Base-by-base conservation (phyloP, 345 rosid genomes). In the Boechera stricta region DNA sequence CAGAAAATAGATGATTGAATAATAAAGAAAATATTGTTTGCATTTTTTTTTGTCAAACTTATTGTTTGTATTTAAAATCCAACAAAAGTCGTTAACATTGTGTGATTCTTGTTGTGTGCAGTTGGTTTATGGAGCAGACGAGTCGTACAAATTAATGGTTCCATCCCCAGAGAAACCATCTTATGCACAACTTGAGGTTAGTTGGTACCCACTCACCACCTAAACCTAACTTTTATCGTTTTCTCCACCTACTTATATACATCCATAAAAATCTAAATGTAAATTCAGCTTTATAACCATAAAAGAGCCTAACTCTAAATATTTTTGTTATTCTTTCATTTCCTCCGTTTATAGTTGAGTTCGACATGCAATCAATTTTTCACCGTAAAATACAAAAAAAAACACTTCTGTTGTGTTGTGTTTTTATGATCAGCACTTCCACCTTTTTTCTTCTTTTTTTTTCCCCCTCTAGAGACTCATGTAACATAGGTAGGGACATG, bases 111-210 rank as follows among this genome's bases (percentile, higher is more conserved):
- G 24, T 21, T 62, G 24, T 48, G 75, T 80, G 78, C 87, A 90
- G 96, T 81, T 88, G 69, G 86, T 88, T 56, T 85, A 84, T 52
- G 91, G 91, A 35, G 57, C 53, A 33, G 89, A 88, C 52, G 96
- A 90, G 70, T 88, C 93, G 15, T 88, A 90, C 85, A 88, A 74
- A 71, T 74, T 90, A 58, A 65, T 67, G 51, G 83, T 90, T 54
- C 84, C 93, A 63, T 82, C 86, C 33, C 77, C 57, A 31, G 77
- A 71, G 29, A 83, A 82, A 13, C 84, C 86, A 5, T 76, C 68
- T 71, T 80, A 61, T 81, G 91, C 88, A 28, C 84, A 78, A 58
- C 85, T 88, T 61, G 87, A 88, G 93, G 93, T 77, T 64, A 71
- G 81, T 84, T 55, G 55, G 60, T 74, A 58, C 62, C 62, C 3